Evolutionary conservation across 495 filamentous ascomycete species (phyloP).

Genomic region (Parathielavia appendiculata): DNA sequence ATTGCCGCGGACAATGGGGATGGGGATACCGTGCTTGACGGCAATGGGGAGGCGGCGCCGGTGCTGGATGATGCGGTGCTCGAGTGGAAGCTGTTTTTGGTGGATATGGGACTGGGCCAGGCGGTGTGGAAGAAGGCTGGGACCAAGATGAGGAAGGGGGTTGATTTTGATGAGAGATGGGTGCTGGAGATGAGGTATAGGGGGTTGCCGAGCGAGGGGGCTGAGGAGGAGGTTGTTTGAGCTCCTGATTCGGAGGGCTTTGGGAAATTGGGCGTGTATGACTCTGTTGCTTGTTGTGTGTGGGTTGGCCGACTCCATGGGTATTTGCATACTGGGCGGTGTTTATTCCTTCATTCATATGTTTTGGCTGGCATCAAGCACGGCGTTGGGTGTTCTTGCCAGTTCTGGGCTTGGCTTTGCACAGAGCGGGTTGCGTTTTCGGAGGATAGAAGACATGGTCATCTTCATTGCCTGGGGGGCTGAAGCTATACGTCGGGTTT

Average conservation of each 20-base stretch:
- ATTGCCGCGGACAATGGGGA: slow-evolving; percentile 52
- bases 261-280: too few species aligned
- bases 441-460: too few species aligned
- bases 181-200: slow-evolving; percentile 60
- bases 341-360: too few species aligned
- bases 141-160: slow-evolving; percentile 66
- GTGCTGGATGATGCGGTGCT: slow-evolving; percentile 27
- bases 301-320: not conserved
- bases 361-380: too few species aligned
- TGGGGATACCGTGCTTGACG: slow-evolving; percentile 35
- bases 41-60: slow-evolving; percentile 26
- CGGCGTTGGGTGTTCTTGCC: too few species aligned
- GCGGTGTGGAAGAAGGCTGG: slow-evolving; percentile 84
- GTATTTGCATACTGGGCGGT: too few species aligned
- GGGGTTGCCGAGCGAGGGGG: slow-evolving; percentile 25
- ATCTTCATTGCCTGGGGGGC: too few species aligned
- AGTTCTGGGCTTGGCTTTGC: too few species aligned
- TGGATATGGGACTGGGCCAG: slow-evolving; percentile 78
- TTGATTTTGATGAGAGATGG: slow-evolving; percentile 84
- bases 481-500: too few species aligned
- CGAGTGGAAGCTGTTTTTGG: slow-evolving; percentile 71
- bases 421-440: too few species aligned
- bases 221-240: slow-evolving; percentile 19
- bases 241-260: not conserved
- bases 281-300: not conserved